phyloP scores from a whole-genome alignment of 1,284 basidiomycete genomes.

The Microbotryomycetes sp. region DNA sequence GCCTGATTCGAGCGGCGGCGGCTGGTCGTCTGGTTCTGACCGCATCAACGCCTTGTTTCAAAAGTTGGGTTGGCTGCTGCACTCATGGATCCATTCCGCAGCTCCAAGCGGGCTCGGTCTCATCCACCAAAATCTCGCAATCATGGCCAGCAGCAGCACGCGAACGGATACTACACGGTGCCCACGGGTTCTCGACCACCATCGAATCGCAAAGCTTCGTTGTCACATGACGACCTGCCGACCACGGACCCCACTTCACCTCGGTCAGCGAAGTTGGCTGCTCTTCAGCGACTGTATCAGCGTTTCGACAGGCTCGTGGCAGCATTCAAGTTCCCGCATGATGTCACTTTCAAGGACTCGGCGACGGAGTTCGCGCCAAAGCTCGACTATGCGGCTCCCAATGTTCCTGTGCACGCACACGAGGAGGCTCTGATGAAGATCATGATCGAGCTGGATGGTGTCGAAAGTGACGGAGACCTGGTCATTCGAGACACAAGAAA shows the following conservation, averaged over 20 bases:
- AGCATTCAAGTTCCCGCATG: background rate
- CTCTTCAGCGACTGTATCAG: background rate
- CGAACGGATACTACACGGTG: background rate
- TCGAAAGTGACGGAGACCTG: conserved; percentile 57
- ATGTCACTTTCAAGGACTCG: background rate
- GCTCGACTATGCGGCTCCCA: conserved; percentile 50
- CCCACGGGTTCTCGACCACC: background rate
- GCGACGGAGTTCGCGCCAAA: conserved; percentile 26
- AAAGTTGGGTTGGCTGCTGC: too few species aligned
- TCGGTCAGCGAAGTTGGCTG: background rate
- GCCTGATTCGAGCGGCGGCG: background rate
- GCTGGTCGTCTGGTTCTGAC: background rate
- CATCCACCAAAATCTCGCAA: background rate
- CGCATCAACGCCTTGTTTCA: too few species aligned
- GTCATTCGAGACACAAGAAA: conserved; percentile 55
- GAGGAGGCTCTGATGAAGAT: conserved; percentile 56
- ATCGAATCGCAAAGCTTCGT: background rate
- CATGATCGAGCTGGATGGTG: conserved; percentile 57
- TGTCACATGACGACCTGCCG: background rate
- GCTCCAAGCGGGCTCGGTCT: background rate
- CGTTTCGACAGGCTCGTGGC: background rate
- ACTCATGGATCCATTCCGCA: background rate
- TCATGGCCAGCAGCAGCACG: too few species aligned
- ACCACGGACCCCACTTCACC: background rate
- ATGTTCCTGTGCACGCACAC: conserved; percentile 54